Base-by-base conservation (phyloP, 768 basidiomycete genomes). In the Phlegmacium glaucopus region DNA sequence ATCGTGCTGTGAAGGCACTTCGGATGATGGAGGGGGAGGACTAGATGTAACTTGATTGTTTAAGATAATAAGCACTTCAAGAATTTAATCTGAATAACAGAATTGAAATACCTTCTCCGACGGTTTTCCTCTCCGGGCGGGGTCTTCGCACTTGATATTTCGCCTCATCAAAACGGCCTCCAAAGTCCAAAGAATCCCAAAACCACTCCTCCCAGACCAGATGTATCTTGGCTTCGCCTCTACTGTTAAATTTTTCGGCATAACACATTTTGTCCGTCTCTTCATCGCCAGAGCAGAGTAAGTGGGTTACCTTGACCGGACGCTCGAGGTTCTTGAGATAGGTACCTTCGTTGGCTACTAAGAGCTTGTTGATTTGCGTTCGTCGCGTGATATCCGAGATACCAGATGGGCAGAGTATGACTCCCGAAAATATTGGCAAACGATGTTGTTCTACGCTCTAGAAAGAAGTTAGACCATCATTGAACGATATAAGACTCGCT, bases 141-240 rank as follows among this genome's bases (percentile, higher is more conserved):
- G 85, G 85, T 13, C 74, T 71, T 22, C 71, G 66, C 6, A 85
- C 77, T 39, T 75, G 69, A 59, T 90, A 90, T 25, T 58, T 68
- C 6, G 64, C 70, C 60, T 88, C 86, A 26, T 83, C 79, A 48
- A 85, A 85, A 47, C 82, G 51, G 72, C 87, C 90, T 49, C 82
- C 82, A 59, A 81, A 90, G 35, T 84, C 81, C 2, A 94, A 57
- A 22, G 79, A 94, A 58, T 96, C 94, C 91, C 91, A 94, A 47
- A 96, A 87, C 94, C 94, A 97, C 52, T 95, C 93, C 59, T 94
- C 92, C 88, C 94, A 95, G 1, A 96, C 81, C 2, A 94, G 69
- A 42, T 78, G 73, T 27, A 93, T 92, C 37, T 78, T 74, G 5
- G 84, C 85, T 62, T 90, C 89, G 28, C 82, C 79, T 16, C 74